Evolutionary conservation across 176 grass and related monocot species (phyloP), one percentile per base, ranked within the genome.

Genomic region (Saccharum spontaneum): DNA sequence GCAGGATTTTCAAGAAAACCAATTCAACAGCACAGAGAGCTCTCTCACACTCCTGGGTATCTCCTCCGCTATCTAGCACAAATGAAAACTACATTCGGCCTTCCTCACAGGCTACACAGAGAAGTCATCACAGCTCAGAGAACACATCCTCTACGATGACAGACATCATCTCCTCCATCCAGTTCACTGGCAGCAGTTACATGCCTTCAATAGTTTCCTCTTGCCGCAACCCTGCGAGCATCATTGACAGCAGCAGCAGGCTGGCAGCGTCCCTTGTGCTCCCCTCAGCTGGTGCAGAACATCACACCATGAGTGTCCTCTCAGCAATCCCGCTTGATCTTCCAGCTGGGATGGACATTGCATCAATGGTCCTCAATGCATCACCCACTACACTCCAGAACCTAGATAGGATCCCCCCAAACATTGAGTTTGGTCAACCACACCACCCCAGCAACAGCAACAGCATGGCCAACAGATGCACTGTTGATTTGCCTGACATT

Each of bases 1-100:
- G 97, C 63, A 94, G 94, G 73, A 99, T 99, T 87, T 94, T 99
- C 83, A 97, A 99, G 90, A 99, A 97, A 77, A 99, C 82, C 18
- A 99, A 87, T 76, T 94, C 92, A 49, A 89, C 88, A 75, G 84
- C 86, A 4, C 97, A 99, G 30, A 94, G 94, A 85, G 85, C 84
- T 8, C 84, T 99, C 33, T 92, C 97, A 54, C 94, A 99, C 49
- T 92, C 97, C 10, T 91, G 92, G 90, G 84, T 97, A 7, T 89
- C 89, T 41, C 86, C 91, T 68, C 84, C 86, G 1, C 68, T 88
- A 69, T 84, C 90, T 55, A 69, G 83, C 78, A 76, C 66, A 74
- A 94, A 89, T 17, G 84, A 86, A 50, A 49, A 73, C 52, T 86
- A 89, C 61, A 61, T 81, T 44, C 82, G 82, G 70, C 76, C 88